These are phyloP conservation scores for Trichothecium sympodiale DNA, from an alignment of 2,329 filamentous ascomycete genomes.

Conservation along the genomic window DNA sequence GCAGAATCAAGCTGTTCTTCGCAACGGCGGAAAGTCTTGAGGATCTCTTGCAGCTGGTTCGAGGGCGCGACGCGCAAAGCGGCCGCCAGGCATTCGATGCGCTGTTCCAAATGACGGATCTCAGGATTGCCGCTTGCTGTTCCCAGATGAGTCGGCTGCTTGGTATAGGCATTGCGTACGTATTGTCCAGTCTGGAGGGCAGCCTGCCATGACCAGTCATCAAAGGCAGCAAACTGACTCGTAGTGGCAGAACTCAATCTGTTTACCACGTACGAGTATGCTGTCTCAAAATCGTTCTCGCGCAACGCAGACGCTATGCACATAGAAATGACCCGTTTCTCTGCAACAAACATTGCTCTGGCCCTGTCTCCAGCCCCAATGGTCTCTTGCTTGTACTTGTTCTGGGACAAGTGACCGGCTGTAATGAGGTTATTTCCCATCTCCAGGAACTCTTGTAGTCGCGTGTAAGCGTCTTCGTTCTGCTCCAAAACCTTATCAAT, in stretches of 20 bases:
- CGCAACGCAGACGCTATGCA: constrained; percentile 66
- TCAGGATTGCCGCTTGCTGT: constrained; percentile 48
- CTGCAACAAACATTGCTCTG: constrained; percentile 29
- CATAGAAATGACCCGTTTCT: constrained; percentile 65
- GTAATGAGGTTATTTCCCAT: constrained; percentile 58
- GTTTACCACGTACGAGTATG: constrained; percentile 72
- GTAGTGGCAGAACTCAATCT: constrained; percentile 35
- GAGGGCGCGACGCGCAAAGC: constrained; percentile 65
- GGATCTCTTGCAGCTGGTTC: constrained; percentile 59
- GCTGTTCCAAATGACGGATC: constrained; percentile 66
- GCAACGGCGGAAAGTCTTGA: constrained; percentile 64
- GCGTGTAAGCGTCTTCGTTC: constrained; percentile 63
- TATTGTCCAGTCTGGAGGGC: constrained; percentile 71
- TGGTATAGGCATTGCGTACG: constrained; percentile 40
- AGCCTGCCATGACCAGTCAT: constrained; percentile 69
- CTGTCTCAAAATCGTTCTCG: constrained; percentile 76
- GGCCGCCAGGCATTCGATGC: constrained; percentile 68
- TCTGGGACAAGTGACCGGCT: constrained; percentile 32
- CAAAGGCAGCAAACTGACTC: constrained; percentile 19
- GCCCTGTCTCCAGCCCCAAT: constrained; percentile 12
- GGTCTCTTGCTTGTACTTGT: constrained; percentile 2
- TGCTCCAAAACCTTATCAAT: constrained; percentile 65
- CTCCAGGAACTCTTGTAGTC: constrained; percentile 59
- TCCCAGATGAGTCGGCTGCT: constrained; percentile 47
- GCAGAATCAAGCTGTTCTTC: constrained; percentile 65